A percentile compares a stretch with the other conserved stretches of the same genome.
Evolutionary conservation across 257 asterid species (phyloP).

Genomic region (Solanum commersonii): DNA sequence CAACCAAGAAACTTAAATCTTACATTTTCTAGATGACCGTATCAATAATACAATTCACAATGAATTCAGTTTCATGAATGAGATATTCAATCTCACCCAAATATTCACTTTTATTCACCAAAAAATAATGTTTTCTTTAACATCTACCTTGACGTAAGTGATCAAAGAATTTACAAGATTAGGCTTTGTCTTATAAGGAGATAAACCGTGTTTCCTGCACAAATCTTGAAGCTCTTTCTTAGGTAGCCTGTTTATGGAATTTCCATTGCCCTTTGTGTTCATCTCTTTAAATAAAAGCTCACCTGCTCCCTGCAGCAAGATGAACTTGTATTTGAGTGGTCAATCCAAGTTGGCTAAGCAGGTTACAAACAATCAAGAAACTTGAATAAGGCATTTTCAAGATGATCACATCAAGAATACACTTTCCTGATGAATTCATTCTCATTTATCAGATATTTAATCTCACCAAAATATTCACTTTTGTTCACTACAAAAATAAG

Average conservation of each 20-base stretch:
- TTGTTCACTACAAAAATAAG: not conserved
- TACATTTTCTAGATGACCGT: not conserved
- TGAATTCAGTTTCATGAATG: not conserved
- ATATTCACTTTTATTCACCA: not conserved
- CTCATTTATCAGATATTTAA: not conserved
- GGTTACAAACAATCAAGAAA: not conserved
- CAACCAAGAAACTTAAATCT: not conserved
- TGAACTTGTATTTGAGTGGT: not conserved
- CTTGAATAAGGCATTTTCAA: not conserved
- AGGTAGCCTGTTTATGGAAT: not conserved
- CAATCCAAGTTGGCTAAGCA: not conserved
- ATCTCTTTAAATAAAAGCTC: not conserved
- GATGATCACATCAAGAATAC: not conserved
- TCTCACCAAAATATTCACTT: not conserved
- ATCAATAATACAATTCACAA: not conserved
- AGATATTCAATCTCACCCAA: not conserved
- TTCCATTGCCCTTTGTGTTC: not conserved
- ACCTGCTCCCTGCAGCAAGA: not conserved
- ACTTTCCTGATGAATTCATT: not conserved
- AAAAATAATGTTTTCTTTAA: not conserved
- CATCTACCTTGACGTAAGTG: not conserved
- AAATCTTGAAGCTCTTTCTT: constrained; percentile 6
- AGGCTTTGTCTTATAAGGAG: constrained; percentile 8
- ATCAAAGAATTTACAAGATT: constrained; percentile 2
- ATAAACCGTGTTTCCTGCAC: constrained; percentile 4